Percentiles rank a stretch among this genome's conserved stretches.
Conservation (phyloP, 805 yeast species). For the Pichia deserticola region DNA sequence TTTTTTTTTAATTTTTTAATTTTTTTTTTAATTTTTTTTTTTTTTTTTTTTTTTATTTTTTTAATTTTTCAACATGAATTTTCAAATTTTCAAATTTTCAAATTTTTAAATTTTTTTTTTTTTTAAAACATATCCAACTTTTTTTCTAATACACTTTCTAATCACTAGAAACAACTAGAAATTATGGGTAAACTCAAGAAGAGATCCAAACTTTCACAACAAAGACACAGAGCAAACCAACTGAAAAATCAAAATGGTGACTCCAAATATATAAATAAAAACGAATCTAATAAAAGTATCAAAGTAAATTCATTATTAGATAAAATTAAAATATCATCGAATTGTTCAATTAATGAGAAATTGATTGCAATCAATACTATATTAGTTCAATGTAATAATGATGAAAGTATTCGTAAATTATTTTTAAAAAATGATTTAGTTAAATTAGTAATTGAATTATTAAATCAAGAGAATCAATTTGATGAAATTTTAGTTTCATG, state of each 20-base stretch:
- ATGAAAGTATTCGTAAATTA: constrained; percentile 42
- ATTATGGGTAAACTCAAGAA: constrained; percentile 72
- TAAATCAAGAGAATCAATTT: constrained; percentile 53
- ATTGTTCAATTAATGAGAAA: constrained; percentile 57
- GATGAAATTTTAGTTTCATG: constrained; percentile 76
- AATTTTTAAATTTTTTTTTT: too few species aligned
- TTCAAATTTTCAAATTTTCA: too few species aligned
- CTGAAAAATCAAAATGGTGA: not conserved
- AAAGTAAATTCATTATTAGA: constrained; percentile 63
- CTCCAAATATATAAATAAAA: not conserved
- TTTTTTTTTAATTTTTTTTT: too few species aligned
- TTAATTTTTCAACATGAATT: too few species aligned
- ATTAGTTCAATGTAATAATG: constrained; percentile 52
- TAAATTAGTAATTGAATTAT: constrained; percentile 40
- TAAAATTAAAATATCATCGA: constrained; percentile 46
- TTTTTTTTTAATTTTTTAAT: too few species aligned
- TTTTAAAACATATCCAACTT: too few species aligned
- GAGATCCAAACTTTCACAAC: constrained; percentile 44
- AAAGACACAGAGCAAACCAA: constrained; percentile 15
- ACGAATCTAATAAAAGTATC: constrained; percentile 27
- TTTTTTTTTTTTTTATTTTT: too few species aligned
- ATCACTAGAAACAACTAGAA: not conserved
- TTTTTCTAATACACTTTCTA: not conserved
- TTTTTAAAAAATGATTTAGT: constrained; percentile 69
- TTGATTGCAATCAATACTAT: constrained; percentile 72